A percentile compares a stretch with the other conserved stretches of the same genome.
phyloP scores from a whole-genome alignment of 2,329 filamentous ascomycete species.

The Claviceps purpurea region DNA sequence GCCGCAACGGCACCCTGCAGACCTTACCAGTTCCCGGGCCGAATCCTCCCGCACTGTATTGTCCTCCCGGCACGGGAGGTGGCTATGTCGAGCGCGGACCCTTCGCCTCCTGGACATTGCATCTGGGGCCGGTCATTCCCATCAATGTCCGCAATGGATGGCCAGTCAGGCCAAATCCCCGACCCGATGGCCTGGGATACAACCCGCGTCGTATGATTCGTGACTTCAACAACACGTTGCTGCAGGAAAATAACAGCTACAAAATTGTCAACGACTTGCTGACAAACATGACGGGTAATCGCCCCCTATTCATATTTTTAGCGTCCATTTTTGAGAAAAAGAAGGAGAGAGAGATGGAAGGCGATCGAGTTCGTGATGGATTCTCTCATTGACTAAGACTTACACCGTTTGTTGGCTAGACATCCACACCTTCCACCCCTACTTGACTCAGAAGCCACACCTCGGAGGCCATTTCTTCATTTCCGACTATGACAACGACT shows the following conservation, averaged over 20 bases:
- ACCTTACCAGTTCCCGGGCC: neutral
- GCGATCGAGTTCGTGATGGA: too few species aligned
- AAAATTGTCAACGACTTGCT: neutral
- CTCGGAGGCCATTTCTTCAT: neutral
- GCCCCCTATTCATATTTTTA: too few species aligned
- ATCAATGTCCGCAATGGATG: neutral
- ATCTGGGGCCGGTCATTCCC: constrained; percentile 1
- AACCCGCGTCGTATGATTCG: constrained; percentile 7
- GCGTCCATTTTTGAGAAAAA: too few species aligned
- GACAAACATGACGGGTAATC: neutral
- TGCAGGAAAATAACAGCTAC: neutral
- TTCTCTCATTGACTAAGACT: neutral
- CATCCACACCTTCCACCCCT: constrained; percentile 1
- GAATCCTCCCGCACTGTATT: neutral
- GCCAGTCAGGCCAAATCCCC: neutral
- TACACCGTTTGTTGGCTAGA: neutral
- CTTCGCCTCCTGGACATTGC: neutral
- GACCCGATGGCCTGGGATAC: neutral
- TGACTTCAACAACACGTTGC: neutral
- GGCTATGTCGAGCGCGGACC: constrained; percentile 3
- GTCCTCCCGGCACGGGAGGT: constrained; percentile 2
- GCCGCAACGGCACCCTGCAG: neutral
- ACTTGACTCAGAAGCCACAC: neutral
- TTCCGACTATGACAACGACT: constrained; percentile 2
- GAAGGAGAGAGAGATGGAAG: neutral